Percentiles rank a stretch among this genome's conserved stretches.
Conservation (phyloP, 495 filamentous ascomycete species). For the Thermochaetoides thermophila region DNA sequence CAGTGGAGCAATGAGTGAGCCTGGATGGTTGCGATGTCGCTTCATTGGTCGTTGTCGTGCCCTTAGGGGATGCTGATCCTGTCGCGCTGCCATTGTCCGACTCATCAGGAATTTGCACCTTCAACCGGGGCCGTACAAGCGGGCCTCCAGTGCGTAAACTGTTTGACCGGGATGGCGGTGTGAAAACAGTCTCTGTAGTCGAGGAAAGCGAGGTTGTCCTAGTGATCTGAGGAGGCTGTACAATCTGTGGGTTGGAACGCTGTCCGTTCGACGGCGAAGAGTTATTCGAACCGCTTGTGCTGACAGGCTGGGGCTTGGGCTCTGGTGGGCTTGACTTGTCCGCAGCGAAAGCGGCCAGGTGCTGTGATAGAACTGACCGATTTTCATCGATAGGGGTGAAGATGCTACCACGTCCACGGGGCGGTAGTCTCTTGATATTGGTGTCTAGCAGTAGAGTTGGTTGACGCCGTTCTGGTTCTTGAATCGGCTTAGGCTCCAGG, state of each 20-base stretch:
- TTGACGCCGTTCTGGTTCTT: too few species aligned
- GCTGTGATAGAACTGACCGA: conserved; percentile 72
- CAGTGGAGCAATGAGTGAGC: conserved; percentile 43
- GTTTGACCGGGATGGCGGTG: conserved; percentile 64
- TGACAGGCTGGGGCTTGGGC: conserved; percentile 32
- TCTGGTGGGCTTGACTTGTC: conserved; percentile 24
- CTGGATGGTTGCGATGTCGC: conserved; percentile 22
- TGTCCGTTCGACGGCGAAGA: conserved; percentile 37
- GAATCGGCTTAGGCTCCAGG: conserved; percentile 31
- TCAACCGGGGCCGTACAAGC: conserved; percentile 61
- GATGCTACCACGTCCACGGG: conserved; percentile 73
- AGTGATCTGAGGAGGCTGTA: conserved; percentile 24
- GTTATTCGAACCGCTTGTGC: conserved; percentile 29
- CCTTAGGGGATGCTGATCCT: conserved; percentile 57
- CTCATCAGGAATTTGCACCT: conserved; percentile 89
- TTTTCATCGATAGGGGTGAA: conserved; percentile 95
- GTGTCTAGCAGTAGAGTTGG: conserved; percentile 35
- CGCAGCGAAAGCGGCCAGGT: conserved; percentile 58
- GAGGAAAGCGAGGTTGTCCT: conserved; percentile 41
- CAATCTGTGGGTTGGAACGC: conserved; percentile 26
- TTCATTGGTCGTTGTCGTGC: conserved; percentile 48
- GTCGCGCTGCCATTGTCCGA: conserved; percentile 71
- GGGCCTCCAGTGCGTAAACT: conserved; percentile 43
- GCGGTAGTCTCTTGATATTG: conserved; percentile 54
- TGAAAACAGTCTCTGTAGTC: conserved; percentile 36